Percentiles rank a stretch among this genome's conserved stretches.
Evolutionary conservation across 352 stramenopile genomes (phyloP).

Genomic region (Pythium vanterpoolii): DNA sequence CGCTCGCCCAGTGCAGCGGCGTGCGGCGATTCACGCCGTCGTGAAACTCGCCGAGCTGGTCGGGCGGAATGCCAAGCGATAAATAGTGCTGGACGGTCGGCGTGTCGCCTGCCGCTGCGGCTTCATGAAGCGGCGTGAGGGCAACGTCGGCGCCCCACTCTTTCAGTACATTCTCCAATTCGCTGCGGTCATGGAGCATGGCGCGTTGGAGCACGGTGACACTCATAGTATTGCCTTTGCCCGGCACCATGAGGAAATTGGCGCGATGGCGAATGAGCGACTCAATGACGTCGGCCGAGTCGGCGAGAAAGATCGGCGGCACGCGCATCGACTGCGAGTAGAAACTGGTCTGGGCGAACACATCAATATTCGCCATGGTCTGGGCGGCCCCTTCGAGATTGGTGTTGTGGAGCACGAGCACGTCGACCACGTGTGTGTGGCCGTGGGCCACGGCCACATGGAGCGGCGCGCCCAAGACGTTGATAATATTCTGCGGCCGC

Average conservation of each 20-base stretch:
- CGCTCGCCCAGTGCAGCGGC: conserved; percentile 69
- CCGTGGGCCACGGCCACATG: conserved; percentile 68
- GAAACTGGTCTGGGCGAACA: conserved; percentile 58
- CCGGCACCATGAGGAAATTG: conserved; percentile 68
- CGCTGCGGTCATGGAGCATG: conserved; percentile 50
- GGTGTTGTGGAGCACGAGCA: conserved; percentile 51
- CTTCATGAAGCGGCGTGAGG: conserved; percentile 72
- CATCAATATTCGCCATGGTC: conserved; percentile 69
- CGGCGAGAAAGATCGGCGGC: conserved; percentile 68
- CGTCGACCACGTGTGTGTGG: conserved; percentile 55
- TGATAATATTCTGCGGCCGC: conserved; percentile 59
- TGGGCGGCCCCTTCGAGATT: conserved; percentile 58
- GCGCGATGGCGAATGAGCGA: conserved; percentile 57
- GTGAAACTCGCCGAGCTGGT: conserved; percentile 74
- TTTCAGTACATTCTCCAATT: conserved; percentile 55
- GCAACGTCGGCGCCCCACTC: conserved; percentile 77
- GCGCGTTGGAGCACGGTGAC: conserved; percentile 74
- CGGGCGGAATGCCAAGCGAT: conserved; percentile 45
- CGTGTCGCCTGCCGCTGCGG: conserved; percentile 52
- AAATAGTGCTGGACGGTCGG: conserved; percentile 51
- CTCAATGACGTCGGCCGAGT: conserved; percentile 66
- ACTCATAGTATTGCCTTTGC: conserved; percentile 54
- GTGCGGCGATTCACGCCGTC: conserved; percentile 54
- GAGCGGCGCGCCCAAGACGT: conserved; percentile 61
- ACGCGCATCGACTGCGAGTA: conserved; percentile 66